A percentile compares a stretch with the other conserved stretches of the same genome.
phyloP scores from a whole-genome alignment of 345 rosid genomes.

The Tarenaya hassleriana region DNA sequence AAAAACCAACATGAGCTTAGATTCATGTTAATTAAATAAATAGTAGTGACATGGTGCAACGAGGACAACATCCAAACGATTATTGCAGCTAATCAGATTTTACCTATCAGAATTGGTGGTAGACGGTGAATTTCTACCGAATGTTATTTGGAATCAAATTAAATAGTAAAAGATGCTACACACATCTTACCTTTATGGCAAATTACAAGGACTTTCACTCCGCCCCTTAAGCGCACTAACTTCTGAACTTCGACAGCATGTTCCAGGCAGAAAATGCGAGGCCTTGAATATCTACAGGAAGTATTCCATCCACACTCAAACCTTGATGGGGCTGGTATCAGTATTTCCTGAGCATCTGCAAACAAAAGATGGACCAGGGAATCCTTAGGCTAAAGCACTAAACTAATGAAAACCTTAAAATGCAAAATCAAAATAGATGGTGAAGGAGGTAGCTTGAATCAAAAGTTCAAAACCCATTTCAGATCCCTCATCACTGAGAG shows the following conservation, averaged over 20 bases:
- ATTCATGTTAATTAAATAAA: no score
- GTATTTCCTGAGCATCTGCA: conserved; percentile 28
- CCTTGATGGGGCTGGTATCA: conserved; percentile 21
- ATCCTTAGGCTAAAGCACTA: not conserved
- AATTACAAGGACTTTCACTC: conserved; percentile 67
- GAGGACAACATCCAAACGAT: conserved; percentile 5
- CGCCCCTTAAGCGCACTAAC: conserved; percentile 69
- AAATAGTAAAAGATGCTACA: not conserved
- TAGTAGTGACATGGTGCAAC: no score
- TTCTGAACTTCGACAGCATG: conserved; percentile 76
- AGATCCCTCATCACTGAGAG: not conserved
- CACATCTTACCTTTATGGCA: conserved; percentile 80
- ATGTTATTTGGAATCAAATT: conserved; percentile 1
- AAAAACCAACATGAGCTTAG: no score
- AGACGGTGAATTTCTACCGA: not conserved
- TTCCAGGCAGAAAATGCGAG: conserved; percentile 93
- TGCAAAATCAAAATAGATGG: conserved; percentile 5
- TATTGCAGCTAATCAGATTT: not conserved
- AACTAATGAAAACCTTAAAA: conserved; percentile 11
- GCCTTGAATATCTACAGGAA: conserved; percentile 53
- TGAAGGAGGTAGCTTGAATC: conserved; percentile 11
- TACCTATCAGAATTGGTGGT: not conserved
- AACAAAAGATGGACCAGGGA: conserved; percentile 21
- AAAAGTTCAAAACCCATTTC: conserved; percentile 2
- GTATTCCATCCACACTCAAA: conserved; percentile 40